Conservation (phyloP, 2,329 filamentous ascomycete genomes). For the Aspergillus sp. region DNA sequence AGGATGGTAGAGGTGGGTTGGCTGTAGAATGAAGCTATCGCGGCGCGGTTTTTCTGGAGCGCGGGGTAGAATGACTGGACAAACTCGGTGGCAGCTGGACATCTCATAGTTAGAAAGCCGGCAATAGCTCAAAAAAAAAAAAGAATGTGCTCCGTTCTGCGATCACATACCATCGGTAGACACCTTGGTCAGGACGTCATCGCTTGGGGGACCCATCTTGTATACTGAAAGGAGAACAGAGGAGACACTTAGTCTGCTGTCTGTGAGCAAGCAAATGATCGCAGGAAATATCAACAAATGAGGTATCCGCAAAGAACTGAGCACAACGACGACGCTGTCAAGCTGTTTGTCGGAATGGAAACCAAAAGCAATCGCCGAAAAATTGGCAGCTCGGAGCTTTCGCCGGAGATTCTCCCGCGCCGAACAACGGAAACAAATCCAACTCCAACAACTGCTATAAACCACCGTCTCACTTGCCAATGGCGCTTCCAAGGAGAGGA, state of each 20-base stretch:
- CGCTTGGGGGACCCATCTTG: slow-evolving; percentile 24
- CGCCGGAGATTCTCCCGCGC: slow-evolving; percentile 24
- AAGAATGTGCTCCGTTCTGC: not conserved
- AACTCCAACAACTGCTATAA: not conserved
- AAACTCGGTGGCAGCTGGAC: slow-evolving; percentile 62
- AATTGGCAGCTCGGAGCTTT: slow-evolving; percentile 21
- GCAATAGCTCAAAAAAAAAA: not conserved
- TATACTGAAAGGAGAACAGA: not conserved
- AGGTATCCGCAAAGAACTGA: not conserved
- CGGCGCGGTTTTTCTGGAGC: slow-evolving; percentile 54
- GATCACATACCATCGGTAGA: slow-evolving; percentile 34
- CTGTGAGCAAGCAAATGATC: not conserved
- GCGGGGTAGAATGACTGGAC: slow-evolving; percentile 67
- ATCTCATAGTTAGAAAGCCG: not conserved
- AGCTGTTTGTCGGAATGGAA: not conserved
- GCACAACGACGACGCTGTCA: too few relatives aligned
- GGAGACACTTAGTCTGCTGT: not conserved
- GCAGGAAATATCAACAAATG: not conserved
- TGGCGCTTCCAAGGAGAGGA: slow-evolving; percentile 22
- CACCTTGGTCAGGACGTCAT: slow-evolving; percentile 34
- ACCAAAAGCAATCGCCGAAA: not conserved
- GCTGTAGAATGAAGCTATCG: slow-evolving; percentile 64
- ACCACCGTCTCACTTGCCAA: slow-evolving; percentile 8
- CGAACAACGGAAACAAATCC: slow-evolving; percentile 17
- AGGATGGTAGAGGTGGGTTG: slow-evolving; percentile 58